Percentiles rank a stretch among this genome's conserved stretches.
Evolutionary conservation across 1,139 yeast genomes (phyloP).

Genomic region (Saccharomyces hybrid): DNA sequence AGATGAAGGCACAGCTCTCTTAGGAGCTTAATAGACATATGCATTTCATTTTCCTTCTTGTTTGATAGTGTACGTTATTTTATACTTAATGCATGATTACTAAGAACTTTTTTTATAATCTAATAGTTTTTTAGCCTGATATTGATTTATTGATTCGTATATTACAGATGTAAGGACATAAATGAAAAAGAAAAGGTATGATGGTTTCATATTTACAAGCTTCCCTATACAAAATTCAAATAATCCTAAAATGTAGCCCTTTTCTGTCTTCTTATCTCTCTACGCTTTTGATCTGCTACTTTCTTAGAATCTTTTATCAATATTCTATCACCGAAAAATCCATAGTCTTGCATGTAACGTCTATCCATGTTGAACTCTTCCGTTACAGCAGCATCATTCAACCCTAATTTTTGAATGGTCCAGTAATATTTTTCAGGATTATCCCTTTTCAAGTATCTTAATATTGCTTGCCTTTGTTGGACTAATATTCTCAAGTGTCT

Average conservation of each 20-base stretch:
- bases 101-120: background rate
- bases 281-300: slow-evolving; percentile 38
- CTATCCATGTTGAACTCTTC: slow-evolving; percentile 80
- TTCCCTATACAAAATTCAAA: slow-evolving; percentile 6
- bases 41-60: background rate
- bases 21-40: slow-evolving; percentile 5
- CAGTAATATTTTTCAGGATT: slow-evolving; percentile 78
- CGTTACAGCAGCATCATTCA: slow-evolving; percentile 70
- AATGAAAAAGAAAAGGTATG: background rate
- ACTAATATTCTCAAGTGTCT: slow-evolving; percentile 73
- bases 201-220: background rate
- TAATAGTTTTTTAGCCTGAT: background rate
- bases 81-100: background rate
- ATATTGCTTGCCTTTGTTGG: slow-evolving; percentile 77
- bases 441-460: slow-evolving; percentile 72
- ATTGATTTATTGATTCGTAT: slow-evolving; percentile 3
- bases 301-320: slow-evolving; percentile 41
- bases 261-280: slow-evolving; percentile 38
- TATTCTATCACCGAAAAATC: slow-evolving; percentile 63
- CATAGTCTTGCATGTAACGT: slow-evolving; percentile 76
- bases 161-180: background rate
- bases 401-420: slow-evolving; percentile 80
- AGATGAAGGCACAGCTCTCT: slow-evolving; percentile 12
- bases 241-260: slow-evolving; percentile 8
- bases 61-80: background rate